phyloP scores from a whole-genome alignment of 768 basidiomycete species.

The Suillus bovinus region DNA sequence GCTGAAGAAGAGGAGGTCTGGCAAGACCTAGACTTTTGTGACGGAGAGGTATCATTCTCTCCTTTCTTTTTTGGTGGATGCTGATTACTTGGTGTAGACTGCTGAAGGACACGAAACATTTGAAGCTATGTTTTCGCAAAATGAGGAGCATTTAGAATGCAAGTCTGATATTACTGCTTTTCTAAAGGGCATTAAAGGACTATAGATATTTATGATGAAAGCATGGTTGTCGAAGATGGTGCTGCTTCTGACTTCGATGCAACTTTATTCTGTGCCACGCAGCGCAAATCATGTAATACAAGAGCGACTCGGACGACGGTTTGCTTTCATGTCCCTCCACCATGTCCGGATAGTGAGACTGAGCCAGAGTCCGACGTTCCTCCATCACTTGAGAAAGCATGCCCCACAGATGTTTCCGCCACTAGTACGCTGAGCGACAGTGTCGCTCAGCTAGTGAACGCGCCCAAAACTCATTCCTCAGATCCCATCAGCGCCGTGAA shows the following conservation, averaged over 20 bases:
- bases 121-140: constrained; percentile 64
- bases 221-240: neutral
- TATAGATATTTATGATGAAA: constrained; percentile 33
- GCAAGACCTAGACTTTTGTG: constrained; percentile 67
- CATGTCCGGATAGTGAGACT: constrained; percentile 49
- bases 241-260: constrained; percentile 6
- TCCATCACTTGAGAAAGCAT: constrained; percentile 14
- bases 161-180: constrained; percentile 57
- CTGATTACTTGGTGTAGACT: constrained; percentile 43
- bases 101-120: constrained; percentile 56
- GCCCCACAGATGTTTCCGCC: constrained; percentile 3
- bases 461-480: neutral
- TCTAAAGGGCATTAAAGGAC: constrained; percentile 55
- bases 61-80: neutral
- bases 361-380: constrained; percentile 48
- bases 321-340: neutral
- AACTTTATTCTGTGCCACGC: constrained; percentile 2
- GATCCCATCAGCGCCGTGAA: constrained; percentile 17
- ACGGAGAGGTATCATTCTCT: constrained; percentile 52
- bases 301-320: neutral
- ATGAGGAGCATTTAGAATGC: constrained; percentile 48
- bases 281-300: constrained; percentile 1
- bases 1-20: constrained; percentile 79
- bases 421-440: neutral
- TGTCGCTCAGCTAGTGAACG: neutral